Conservation (phyloP, 371 early-diverging fungal species). For the Neoconidiobolus thromboides region DNA sequence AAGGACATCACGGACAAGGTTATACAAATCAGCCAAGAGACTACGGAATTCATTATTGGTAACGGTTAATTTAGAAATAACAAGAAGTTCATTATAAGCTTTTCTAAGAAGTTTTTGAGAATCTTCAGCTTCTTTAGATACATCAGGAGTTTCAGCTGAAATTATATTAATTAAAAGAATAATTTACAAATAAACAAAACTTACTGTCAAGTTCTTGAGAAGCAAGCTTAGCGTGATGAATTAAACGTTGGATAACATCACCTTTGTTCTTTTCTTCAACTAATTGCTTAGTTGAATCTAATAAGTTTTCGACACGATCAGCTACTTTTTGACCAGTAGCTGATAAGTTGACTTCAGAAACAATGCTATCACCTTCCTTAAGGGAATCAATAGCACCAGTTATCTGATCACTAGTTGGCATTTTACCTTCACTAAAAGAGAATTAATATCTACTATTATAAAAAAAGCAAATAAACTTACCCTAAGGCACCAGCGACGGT, state of each 20-base stretch:
- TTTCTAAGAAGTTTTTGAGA: neutral
- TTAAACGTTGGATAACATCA: slow-evolving; percentile 8
- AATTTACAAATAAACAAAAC: neutral
- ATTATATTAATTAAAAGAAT: neutral
- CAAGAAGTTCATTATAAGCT: slow-evolving; percentile 1
- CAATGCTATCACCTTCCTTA: slow-evolving; percentile 9
- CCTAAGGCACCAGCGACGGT: neutral
- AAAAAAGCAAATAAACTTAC: neutral
- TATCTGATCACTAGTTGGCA: slow-evolving; percentile 10
- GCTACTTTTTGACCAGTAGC: slow-evolving; percentile 9
- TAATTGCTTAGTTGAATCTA: slow-evolving; percentile 9
- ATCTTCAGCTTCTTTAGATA: neutral
- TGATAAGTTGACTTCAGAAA: slow-evolving; percentile 3
- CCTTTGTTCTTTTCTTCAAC: slow-evolving; percentile 9
- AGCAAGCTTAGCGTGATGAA: slow-evolving; percentile 5
- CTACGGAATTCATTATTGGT: slow-evolving; percentile 18
- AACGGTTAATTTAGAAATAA: slow-evolving; percentile 14
- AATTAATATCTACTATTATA: neutral
- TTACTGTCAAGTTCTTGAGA: slow-evolving; percentile 1
- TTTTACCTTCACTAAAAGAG: slow-evolving; percentile 7
- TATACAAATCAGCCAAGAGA: slow-evolving; percentile 13
- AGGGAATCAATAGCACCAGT: slow-evolving; percentile 3
- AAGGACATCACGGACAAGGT: slow-evolving; percentile 13
- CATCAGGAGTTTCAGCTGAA: neutral
- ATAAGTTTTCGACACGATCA: slow-evolving; percentile 4